Conservation (phyloP, 2,329 filamentous ascomycete species). For the Cercospora sesami region DNA sequence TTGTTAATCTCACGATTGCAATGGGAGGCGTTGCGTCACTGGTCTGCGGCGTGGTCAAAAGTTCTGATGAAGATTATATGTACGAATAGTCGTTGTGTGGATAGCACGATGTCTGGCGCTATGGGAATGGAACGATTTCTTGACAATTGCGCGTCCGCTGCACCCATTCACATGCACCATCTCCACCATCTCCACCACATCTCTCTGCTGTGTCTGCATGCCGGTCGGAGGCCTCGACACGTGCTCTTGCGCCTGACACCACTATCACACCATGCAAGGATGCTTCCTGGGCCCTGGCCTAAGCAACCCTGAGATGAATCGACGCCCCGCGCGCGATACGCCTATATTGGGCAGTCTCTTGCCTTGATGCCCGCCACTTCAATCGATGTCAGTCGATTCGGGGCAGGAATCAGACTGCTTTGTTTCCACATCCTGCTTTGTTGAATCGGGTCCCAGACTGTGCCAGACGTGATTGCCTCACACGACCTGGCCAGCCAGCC, state of each 20-base stretch:
- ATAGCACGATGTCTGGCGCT: conserved; percentile 1
- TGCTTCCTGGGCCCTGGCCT: background rate
- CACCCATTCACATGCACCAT: background rate
- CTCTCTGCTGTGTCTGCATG: background rate
- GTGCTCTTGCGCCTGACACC: background rate
- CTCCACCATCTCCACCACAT: background rate
- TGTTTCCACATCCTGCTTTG: background rate
- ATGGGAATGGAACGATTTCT: conserved; percentile 2
- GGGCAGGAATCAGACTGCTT: background rate
- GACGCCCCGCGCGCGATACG: background rate
- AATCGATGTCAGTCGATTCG: background rate
- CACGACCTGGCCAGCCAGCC: conserved; percentile 1
- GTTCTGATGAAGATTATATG: conserved; percentile 8
- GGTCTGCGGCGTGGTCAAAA: background rate
- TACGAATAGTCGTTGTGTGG: conserved; percentile 6
- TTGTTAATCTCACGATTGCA: background rate
- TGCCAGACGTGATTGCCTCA: conserved; percentile 4
- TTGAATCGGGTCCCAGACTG: background rate
- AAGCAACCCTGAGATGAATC: background rate
- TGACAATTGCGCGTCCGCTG: background rate
- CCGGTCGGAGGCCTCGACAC: background rate
- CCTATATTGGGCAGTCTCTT: background rate
- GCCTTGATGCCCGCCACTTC: background rate
- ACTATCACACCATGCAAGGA: background rate
- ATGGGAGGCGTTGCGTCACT: background rate